phyloP scores from a whole-genome alignment of 768 basidiomycete species.

The Boletus sp. region DNA sequence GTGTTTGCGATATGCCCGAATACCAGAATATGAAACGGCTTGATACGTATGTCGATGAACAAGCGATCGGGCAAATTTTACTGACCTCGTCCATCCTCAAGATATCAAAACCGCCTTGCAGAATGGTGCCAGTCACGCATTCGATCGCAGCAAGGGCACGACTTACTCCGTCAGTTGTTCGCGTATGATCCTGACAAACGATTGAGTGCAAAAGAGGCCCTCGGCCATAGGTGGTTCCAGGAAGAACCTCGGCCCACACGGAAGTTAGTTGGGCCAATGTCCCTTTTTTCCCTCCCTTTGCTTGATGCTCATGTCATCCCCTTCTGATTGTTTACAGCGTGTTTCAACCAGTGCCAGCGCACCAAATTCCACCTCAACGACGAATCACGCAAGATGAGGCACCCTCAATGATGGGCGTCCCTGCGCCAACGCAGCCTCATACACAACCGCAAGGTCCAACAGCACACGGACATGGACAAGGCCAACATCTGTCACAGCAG shows the following conservation, averaged over 20 bases:
- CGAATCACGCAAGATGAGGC: constrained; percentile 93
- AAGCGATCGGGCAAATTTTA: neutral
- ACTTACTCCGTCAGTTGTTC: constrained; percentile 84
- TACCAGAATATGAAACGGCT: constrained; percentile 78
- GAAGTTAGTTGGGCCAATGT: constrained; percentile 56
- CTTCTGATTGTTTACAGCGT: constrained; percentile 45
- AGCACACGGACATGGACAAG: constrained; percentile 47
- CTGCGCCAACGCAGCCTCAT: constrained; percentile 43
- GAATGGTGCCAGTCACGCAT: constrained; percentile 76
- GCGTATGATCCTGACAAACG: constrained; percentile 87
- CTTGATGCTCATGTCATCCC: constrained; percentile 4
- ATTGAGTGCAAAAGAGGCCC: constrained; percentile 76
- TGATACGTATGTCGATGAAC: constrained; percentile 51
- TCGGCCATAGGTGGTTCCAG: constrained; percentile 87
- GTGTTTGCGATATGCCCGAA: constrained; percentile 82
- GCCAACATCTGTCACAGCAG: constrained; percentile 34
- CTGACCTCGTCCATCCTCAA: constrained; percentile 30
- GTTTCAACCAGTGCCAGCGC: constrained; percentile 59
- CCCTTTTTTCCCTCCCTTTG: neutral
- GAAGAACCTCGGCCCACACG: constrained; percentile 84
- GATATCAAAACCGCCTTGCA: constrained; percentile 56
- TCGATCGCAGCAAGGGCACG: constrained; percentile 61
- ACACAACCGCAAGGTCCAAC: constrained; percentile 43
- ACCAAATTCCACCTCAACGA: constrained; percentile 78
- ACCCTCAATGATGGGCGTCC: constrained; percentile 76